These are phyloP conservation scores for Nakaseomyces glabratus DNA, from an alignment of 1,139 yeast genomes.

Conservation along the genomic window DNA sequence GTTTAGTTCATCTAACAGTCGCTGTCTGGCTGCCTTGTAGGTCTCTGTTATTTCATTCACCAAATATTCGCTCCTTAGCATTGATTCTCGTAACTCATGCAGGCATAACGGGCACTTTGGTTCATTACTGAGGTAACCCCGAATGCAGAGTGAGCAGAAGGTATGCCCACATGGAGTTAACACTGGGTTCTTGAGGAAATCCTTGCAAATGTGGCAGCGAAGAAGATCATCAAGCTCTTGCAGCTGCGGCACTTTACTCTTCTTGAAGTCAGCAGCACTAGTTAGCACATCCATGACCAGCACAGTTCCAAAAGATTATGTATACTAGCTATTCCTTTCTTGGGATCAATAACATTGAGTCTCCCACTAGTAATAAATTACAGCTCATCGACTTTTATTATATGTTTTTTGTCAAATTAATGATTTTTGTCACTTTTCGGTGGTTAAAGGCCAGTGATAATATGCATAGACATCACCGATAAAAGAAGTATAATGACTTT, in stretches of 20 bases:
- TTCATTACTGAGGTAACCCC: conserved; percentile 54
- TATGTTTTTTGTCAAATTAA: too few species aligned
- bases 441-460: too few species aligned
- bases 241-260: conserved; percentile 46
- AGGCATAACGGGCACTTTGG: conserved; percentile 76
- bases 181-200: conserved; percentile 72
- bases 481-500: too few species aligned
- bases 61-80: conserved; percentile 57
- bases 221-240: conserved; percentile 59
- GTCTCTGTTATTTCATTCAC: conserved; percentile 63
- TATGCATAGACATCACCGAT: too few species aligned
- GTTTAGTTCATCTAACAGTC: conserved; percentile 16
- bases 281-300: conserved; percentile 35
- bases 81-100: conserved; percentile 60
- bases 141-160: conserved; percentile 82
- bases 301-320: too few species aligned
- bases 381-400: too few species aligned
- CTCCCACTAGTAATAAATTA: too few species aligned
- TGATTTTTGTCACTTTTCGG: too few species aligned
- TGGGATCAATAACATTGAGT: too few species aligned
- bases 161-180: conserved; percentile 82
- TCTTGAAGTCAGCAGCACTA: conserved; percentile 66
- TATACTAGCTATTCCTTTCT: too few species aligned
- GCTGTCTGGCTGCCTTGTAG: conserved; percentile 39
- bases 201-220: conserved; percentile 89